These are phyloP conservation scores for Aureobasidium leucospermi DNA, from an alignment of 2,329 filamentous ascomycete genomes.

Conservation along the genomic window DNA sequence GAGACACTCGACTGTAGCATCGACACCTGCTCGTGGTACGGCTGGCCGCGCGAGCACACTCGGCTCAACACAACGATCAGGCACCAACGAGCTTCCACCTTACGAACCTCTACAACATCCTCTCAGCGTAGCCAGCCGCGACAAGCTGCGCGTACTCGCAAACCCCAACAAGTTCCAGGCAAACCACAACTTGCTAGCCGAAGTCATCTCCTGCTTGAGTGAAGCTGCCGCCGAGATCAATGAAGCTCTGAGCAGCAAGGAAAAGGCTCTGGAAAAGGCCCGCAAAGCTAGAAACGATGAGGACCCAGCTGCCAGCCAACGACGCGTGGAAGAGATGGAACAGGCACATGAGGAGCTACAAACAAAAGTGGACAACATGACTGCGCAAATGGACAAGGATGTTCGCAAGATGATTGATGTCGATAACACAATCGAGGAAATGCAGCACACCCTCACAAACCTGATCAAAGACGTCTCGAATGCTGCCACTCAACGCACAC, in stretches of 20 bases:
- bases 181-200: constrained; percentile 42
- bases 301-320: constrained; percentile 26
- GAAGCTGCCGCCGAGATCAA: constrained; percentile 48
- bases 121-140: constrained; percentile 41
- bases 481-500: constrained; percentile 30
- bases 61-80: neutral
- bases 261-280: constrained; percentile 22
- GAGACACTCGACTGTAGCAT: constrained; percentile 16
- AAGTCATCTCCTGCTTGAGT: constrained; percentile 41
- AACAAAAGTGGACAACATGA: constrained; percentile 44
- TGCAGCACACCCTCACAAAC: constrained; percentile 38
- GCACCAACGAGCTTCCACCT: constrained; percentile 30
- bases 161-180: constrained; percentile 34
- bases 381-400: constrained; percentile 48
- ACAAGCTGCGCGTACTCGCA: constrained; percentile 39
- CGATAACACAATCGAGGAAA: constrained; percentile 37
- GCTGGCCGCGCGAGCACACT: constrained; percentile 9
- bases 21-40: constrained; percentile 9
- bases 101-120: constrained; percentile 49
- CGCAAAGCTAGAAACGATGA: constrained; percentile 23
- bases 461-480: constrained; percentile 33
- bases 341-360: constrained; percentile 34
- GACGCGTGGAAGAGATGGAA: constrained; percentile 29
- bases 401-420: constrained; percentile 54
- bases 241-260: constrained; percentile 41